A percentile compares a stretch with the other conserved stretches of the same genome.
Conservation (phyloP, 106 monocot genomes). For the Dactylorhiza incarnata region DNA sequence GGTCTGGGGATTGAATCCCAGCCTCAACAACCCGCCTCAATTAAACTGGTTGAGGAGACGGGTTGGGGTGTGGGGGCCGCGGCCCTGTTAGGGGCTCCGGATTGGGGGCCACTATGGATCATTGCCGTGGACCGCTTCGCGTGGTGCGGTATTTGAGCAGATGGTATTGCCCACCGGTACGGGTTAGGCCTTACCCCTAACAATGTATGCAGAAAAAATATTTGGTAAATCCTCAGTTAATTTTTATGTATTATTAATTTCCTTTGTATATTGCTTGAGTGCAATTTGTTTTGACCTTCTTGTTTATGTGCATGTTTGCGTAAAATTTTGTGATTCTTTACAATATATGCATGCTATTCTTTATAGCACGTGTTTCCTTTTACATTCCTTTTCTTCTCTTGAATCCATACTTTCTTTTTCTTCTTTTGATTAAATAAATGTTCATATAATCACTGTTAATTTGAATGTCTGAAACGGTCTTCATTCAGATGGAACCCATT, state of each 20-base stretch:
- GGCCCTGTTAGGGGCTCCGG: no score
- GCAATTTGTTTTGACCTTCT: not conserved
- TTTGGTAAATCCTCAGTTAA: not conserved
- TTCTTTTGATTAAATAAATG: not conserved
- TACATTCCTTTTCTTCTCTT: not conserved
- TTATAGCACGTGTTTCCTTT: not conserved
- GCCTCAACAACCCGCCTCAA: no score
- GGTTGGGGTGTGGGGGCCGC: no score
- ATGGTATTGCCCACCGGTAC: no score
- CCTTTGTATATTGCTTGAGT: not conserved
- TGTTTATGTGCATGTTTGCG: not conserved
- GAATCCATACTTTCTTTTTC: not conserved
- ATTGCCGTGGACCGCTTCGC: no score
- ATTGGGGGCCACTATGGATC: no score
- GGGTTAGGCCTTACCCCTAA: no score
- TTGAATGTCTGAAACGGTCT: not conserved
- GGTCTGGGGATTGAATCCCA: no score
- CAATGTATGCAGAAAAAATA: no score
- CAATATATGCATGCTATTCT: not conserved
- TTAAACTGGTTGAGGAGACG: no score
- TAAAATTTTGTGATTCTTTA: not conserved
- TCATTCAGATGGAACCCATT: conserved; percentile 66
- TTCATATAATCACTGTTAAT: not conserved
- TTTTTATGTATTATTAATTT: not conserved
- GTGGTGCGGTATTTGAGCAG: no score